Conservation (phyloP, 345 rosid species). For the Trapa bicornis region DNA sequence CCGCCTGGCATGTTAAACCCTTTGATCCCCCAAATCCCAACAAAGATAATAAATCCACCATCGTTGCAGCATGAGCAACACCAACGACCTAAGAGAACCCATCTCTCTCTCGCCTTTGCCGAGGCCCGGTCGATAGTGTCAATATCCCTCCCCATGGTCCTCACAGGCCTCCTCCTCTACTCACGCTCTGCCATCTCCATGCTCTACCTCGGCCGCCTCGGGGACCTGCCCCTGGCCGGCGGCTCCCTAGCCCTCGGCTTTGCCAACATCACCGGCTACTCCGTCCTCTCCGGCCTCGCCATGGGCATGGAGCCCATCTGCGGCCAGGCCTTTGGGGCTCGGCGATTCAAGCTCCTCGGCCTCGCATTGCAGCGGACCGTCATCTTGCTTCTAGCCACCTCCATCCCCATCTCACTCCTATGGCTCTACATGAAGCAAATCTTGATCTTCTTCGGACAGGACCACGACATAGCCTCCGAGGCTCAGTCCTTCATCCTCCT, state of each 20-base stretch:
- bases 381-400: slow-evolving; percentile 46
- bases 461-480: slow-evolving; percentile 37
- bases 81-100: slow-evolving; percentile 6
- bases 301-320: slow-evolving; percentile 92
- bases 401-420: slow-evolving; percentile 46
- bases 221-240: slow-evolving; percentile 62
- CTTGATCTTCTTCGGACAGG: slow-evolving; percentile 54
- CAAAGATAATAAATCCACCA: not conserved
- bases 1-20: not conserved
- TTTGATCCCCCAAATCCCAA: not conserved
- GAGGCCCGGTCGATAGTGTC: slow-evolving; percentile 49
- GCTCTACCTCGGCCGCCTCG: slow-evolving; percentile 74
- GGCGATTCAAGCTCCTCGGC: slow-evolving; percentile 57
- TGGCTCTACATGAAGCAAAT: slow-evolving; percentile 68
- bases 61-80: not conserved
- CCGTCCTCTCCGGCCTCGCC: slow-evolving; percentile 77
- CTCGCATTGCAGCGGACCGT: slow-evolving; percentile 55
- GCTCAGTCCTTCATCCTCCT: slow-evolving; percentile 54
- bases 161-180: slow-evolving; percentile 64
- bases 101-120: slow-evolving; percentile 19
- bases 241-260: slow-evolving; percentile 82
- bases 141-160: slow-evolving; percentile 50
- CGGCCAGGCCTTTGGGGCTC: slow-evolving; percentile 83
- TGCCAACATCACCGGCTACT: slow-evolving; percentile 88
- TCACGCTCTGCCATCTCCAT: slow-evolving; percentile 76